These are phyloP conservation scores for Polytrichum commune DNA, from an alignment of 225 moss, liverwort and hornwort genomes.

Conservation along the genomic window DNA sequence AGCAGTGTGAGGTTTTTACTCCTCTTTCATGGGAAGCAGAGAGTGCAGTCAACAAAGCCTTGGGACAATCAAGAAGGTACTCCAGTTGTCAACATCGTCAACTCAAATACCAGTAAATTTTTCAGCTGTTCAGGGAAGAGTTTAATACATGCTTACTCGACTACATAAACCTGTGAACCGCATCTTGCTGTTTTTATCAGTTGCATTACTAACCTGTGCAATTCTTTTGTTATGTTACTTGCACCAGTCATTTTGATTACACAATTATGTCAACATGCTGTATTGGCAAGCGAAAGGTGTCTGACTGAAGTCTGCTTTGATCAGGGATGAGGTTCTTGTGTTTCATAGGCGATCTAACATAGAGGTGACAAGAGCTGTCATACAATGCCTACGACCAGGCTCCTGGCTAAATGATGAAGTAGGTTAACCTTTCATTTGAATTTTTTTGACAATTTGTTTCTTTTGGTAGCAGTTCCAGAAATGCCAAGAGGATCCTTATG, in stretches of 20 bases:
- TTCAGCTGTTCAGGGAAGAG: no score
- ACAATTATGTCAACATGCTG: no score
- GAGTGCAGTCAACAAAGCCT: constrained; percentile 1
- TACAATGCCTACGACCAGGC: constrained; percentile 60
- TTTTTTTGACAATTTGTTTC: background rate
- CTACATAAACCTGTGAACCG: no score
- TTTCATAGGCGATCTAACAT: constrained; percentile 54
- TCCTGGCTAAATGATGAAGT: constrained; percentile 76
- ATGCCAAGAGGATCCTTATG: background rate
- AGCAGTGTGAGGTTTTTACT: constrained; percentile 3
- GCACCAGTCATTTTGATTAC: no score
- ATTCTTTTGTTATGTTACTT: background rate
- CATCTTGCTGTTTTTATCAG: no score
- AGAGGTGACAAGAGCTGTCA: constrained; percentile 51
- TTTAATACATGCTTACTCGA: no score
- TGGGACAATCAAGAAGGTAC: background rate
- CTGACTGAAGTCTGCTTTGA: background rate
- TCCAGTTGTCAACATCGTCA: no score
- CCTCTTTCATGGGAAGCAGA: constrained; percentile 6
- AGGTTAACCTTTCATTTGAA: constrained; percentile 10
- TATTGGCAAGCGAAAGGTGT: no score
- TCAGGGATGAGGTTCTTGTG: constrained; percentile 39
- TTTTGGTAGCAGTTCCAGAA: background rate
- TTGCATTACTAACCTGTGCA: no score
- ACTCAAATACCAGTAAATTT: no score